Evolutionary conservation across 2,329 filamentous ascomycete genomes (phyloP), one percentile per base, ranked within the genome.

Genomic region (Claviceps capensis): DNA sequence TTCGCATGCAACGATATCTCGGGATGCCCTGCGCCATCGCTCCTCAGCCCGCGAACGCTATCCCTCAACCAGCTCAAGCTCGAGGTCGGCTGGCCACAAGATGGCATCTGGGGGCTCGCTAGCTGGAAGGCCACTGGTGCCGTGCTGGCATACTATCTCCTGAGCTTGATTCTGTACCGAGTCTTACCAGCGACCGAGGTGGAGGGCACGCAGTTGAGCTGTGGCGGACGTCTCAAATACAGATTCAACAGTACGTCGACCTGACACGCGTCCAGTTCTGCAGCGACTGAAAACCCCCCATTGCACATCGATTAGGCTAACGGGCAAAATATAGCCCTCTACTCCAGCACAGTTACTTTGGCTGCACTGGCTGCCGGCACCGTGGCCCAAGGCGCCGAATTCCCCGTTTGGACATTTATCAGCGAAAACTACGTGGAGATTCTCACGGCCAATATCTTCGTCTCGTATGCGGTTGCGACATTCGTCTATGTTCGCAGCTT

Each of bases 1-100:
- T 95, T 96, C 64, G 74, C 85, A 61, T 96, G 91, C 77, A 97
- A 96, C 71, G 90, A 97, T 66, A 74, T 94, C 57, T 85, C 88
- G 8, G 91, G 93, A 53, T 97, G 93, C 64, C 93, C 91, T 47
- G 83, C 87, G 2, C 88, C 90, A 3, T 88, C 86, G 4, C 75
- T 91, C 8, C 76, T 95, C 40, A 75, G 77, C 58, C 89, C 86
- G 36, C 82, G 77, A 52, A 85, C 79, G 8, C 70, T 95, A 54
- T 82, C 82, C 43, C 71, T 89, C 47, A 78, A 83, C 19, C 78
- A 79, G 60, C 71, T 96, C 59, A 93, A 91, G 72, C 65, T 73
- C 52, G 88, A 96, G 62, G 80, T 88, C 44, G 88, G 86, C 59
- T 95, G 90, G 88, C 85, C 85, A 0, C 69, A 75, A 38, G 69